Evolutionary conservation across 1,139 yeast genomes (phyloP).

Genomic region (Meyerozyma athensensis): DNA sequence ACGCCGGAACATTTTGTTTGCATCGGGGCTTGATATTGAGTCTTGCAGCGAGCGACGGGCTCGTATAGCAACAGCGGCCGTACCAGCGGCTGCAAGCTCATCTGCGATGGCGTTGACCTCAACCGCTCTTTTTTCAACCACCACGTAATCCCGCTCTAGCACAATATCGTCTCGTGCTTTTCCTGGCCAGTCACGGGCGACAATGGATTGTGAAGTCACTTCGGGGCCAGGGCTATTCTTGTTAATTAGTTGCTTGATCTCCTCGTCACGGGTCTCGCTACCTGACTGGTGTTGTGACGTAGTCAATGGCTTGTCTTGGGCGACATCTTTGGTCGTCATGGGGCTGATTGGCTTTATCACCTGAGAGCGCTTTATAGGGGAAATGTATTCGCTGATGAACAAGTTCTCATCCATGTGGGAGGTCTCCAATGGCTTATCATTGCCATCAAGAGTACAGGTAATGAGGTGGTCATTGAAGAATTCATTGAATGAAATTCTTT

Average conservation of each 20-base stretch:
- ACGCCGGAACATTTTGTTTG: constrained; percentile 6
- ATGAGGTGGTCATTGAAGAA: constrained; percentile 68
- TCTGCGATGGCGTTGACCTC: constrained; percentile 96
- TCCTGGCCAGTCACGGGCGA: constrained; percentile 9
- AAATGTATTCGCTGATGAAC: constrained; percentile 76
- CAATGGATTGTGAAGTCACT: constrained; percentile 21
- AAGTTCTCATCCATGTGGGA: constrained; percentile 70
- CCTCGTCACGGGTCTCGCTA: constrained; percentile 32
- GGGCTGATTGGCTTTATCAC: constrained; percentile 15
- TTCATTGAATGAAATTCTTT: constrained; percentile 82
- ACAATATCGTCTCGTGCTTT: constrained; percentile 28
- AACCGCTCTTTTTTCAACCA: constrained; percentile 88
- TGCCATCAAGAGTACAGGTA: constrained; percentile 40
- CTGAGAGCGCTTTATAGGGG: constrained; percentile 29
- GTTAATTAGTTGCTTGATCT: constrained; percentile 39
- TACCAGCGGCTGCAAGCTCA: constrained; percentile 70
- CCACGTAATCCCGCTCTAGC: constrained; percentile 82
- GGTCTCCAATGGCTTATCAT: constrained; percentile 57
- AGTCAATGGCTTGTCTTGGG: not conserved
- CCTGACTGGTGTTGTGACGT: not conserved
- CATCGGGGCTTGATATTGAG: constrained; percentile 14
- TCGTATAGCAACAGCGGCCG: constrained; percentile 48
- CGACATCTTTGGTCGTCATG: not conserved
- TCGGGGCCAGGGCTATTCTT: constrained; percentile 44
- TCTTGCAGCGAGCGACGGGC: constrained; percentile 17